Percentiles rank a stretch among this genome's conserved stretches.
Conservation (phyloP, 1,139 yeast genomes). For the Yamadazyma pseudoaaseri region DNA sequence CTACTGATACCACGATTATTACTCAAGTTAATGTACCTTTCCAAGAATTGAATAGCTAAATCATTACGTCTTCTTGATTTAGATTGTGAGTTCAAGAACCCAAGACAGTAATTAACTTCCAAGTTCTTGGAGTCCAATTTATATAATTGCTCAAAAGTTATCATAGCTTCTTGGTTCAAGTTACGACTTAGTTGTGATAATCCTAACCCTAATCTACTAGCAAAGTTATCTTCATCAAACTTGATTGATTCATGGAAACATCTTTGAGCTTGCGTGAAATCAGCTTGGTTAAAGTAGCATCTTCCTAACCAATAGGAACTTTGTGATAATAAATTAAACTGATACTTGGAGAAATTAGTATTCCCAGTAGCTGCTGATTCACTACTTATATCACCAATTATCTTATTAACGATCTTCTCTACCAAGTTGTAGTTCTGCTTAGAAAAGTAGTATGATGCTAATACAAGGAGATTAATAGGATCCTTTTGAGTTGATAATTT, state of each 20-base stretch:
- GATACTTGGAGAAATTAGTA: slow-evolving; percentile 26
- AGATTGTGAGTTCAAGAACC: slow-evolving; percentile 64
- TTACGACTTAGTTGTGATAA: slow-evolving; percentile 79
- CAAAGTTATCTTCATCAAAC: slow-evolving; percentile 56
- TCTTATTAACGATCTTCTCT: slow-evolving; percentile 53
- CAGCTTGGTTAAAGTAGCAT: slow-evolving; percentile 57
- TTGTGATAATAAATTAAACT: slow-evolving; percentile 58
- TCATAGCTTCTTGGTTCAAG: slow-evolving; percentile 77
- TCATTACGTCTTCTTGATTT: slow-evolving; percentile 35
- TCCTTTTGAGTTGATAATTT: slow-evolving; percentile 21
- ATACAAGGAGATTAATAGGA: slow-evolving; percentile 45
- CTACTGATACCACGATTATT: slow-evolving; percentile 40
- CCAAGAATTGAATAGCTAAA: slow-evolving; percentile 65
- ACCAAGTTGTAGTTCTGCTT: slow-evolving; percentile 59
- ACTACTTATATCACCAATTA: slow-evolving; percentile 35
- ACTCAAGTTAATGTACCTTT: slow-evolving; percentile 67
- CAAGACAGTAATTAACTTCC: slow-evolving; percentile 76
- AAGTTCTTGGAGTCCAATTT: slow-evolving; percentile 66
- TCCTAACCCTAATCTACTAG: slow-evolving; percentile 81
- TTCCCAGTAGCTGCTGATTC: slow-evolving; percentile 17
- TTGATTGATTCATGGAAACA: slow-evolving; percentile 72
- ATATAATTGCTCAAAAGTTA: slow-evolving; percentile 76
- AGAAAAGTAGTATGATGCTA: slow-evolving; percentile 57
- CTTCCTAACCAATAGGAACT: slow-evolving; percentile 87
- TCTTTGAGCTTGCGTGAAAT: slow-evolving; percentile 67